A percentile compares a stretch with the other conserved stretches of the same genome.
phyloP scores from a whole-genome alignment of 768 basidiomycete species.

The Tulasnella sp. region DNA sequence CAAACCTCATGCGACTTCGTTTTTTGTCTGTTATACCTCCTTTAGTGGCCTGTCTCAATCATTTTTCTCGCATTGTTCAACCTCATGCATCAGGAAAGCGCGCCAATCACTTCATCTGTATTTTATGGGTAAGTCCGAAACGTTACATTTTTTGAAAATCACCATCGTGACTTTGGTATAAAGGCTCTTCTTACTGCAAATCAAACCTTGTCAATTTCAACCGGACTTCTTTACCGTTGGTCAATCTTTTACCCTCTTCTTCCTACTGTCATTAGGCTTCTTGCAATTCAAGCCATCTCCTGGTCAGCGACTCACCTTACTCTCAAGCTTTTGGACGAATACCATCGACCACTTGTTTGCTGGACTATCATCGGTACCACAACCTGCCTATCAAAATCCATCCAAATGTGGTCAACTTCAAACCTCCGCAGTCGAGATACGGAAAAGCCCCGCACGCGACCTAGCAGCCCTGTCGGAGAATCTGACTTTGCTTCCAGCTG shows the following conservation, averaged over 20 bases:
- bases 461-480: no score
- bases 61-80: constrained; percentile 39
- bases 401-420: constrained; percentile 92
- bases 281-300: constrained; percentile 89
- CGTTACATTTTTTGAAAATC: background rate
- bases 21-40: constrained; percentile 13
- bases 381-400: constrained; percentile 64
- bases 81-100: constrained; percentile 21
- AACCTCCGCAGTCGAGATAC: constrained; percentile 47
- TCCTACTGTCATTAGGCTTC: constrained; percentile 76
- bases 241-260: constrained; percentile 76
- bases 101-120: constrained; percentile 51
- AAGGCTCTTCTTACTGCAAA: constrained; percentile 75
- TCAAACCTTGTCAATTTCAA: constrained; percentile 76
- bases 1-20: constrained; percentile 11
- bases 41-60: constrained; percentile 45
- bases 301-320: constrained; percentile 89
- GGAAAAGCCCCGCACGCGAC: no score
- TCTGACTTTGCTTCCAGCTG: no score
- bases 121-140: constrained; percentile 49
- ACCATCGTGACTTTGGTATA: background rate
- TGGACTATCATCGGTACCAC: constrained; percentile 88
- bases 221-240: constrained; percentile 83
- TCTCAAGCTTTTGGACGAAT: constrained; percentile 54
- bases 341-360: constrained; percentile 62